These are phyloP conservation scores for Durusdinium trenchii DNA, from an alignment of 73 alveolate genomes.

Conservation along the genomic window DNA sequence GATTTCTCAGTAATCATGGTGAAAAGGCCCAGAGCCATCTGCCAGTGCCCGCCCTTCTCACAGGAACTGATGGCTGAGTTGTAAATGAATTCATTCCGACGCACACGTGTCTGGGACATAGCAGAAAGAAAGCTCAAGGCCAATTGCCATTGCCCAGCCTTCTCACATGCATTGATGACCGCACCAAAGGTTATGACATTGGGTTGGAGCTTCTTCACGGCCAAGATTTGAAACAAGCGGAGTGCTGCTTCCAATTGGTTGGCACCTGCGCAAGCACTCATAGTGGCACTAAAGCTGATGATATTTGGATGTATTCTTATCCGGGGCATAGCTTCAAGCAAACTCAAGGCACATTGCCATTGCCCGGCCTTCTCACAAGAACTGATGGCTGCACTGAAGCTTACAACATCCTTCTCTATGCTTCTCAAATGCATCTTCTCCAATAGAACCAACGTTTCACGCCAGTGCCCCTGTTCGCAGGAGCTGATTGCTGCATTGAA, in stretches of 20 bases:
- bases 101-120: neutral
- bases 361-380: slow-evolving; percentile 53
- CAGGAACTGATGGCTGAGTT: slow-evolving; percentile 21
- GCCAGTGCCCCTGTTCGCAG: slow-evolving; percentile 25
- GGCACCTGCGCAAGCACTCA: slow-evolving; percentile 13
- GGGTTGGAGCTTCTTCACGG: neutral
- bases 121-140: neutral
- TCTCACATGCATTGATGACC: slow-evolving; percentile 37
- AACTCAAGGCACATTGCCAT: slow-evolving; percentile 35
- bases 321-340: slow-evolving; percentile 5
- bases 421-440: neutral
- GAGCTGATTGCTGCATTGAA: slow-evolving; percentile 19
- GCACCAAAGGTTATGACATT: slow-evolving; percentile 1
- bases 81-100: slow-evolving; percentile 35
- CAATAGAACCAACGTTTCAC: neutral
- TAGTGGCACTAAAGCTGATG: slow-evolving; percentile 49
- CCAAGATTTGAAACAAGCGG: neutral
- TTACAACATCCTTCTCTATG: slow-evolving; percentile 5
- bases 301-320: neutral
- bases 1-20: neutral
- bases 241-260: slow-evolving; percentile 21
- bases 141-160: slow-evolving; percentile 28
- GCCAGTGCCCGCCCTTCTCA: slow-evolving; percentile 60
- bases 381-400: slow-evolving; percentile 58
- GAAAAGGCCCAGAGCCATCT: neutral